Percentiles rank a stretch among this genome's conserved stretches.
These are phyloP conservation scores for Pseudogymnoascus destructans DNA, from an alignment of 2,329 filamentous ascomycete genomes.

Conservation along the genomic window DNA sequence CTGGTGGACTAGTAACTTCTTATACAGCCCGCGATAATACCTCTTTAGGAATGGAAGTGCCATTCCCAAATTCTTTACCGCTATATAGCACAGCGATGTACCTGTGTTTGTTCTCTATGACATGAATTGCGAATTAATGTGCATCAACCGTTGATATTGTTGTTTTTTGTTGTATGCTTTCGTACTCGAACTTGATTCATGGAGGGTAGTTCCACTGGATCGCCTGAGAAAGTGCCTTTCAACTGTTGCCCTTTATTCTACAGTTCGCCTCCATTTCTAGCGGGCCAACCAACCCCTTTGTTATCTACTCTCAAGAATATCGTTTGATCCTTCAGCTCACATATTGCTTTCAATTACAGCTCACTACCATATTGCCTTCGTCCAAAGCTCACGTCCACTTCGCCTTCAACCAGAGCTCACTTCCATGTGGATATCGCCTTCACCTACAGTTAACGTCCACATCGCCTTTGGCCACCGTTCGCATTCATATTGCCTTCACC, in stretches of 20 bases:
- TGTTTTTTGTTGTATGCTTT: not conserved
- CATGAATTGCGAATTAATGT: not conserved
- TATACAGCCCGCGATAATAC: not conserved
- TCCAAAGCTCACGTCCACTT: not conserved
- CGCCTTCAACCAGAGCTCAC: not conserved
- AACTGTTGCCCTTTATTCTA: not conserved
- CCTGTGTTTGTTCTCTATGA: not conserved
- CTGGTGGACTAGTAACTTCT: not conserved
- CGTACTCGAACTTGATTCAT: not conserved
- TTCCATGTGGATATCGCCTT: not conserved
- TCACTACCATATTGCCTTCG: not conserved
- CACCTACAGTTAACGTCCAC: not conserved
- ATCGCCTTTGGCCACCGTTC: not conserved
- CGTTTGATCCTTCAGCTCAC: not conserved
- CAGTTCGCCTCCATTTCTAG: not conserved
- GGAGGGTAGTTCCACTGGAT: not conserved
- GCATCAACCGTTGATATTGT: not conserved
- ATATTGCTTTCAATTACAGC: not conserved
- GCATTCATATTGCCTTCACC: not conserved
- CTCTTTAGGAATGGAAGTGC: not conserved
- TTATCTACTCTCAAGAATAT: not conserved
- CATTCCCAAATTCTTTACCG: not conserved
- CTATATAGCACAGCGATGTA: not conserved
- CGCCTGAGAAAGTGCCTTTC: not conserved
- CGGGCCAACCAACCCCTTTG: not conserved